Percentiles rank a stretch among this genome's conserved stretches.
These are phyloP conservation scores for Colletotrichum euphorbiae DNA, from an alignment of 2,329 filamentous ascomycete species.

Conservation along the genomic window DNA sequence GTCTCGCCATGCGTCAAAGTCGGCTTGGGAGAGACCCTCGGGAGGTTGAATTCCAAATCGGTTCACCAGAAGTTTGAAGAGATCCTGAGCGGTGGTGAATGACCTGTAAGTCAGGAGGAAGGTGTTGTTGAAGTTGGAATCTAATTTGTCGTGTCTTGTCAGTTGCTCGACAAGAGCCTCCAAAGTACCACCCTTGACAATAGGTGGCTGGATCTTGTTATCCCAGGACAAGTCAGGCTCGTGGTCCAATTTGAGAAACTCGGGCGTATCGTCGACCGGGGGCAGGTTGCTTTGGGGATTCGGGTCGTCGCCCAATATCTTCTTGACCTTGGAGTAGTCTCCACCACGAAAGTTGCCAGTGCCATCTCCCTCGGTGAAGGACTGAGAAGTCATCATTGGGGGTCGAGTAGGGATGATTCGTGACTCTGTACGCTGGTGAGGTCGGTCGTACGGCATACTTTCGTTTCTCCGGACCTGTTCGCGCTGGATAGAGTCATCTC, in stretches of 20 bases:
- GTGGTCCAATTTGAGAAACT: constrained; percentile 86
- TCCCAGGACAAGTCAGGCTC: constrained; percentile 93
- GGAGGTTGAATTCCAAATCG: constrained; percentile 94
- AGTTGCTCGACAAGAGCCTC: constrained; percentile 92
- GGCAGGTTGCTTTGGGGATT: constrained; percentile 59
- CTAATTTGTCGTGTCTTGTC: constrained; percentile 93
- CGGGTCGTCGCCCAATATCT: constrained; percentile 74
- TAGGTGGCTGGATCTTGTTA: constrained; percentile 77
- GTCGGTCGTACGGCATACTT: constrained; percentile 65
- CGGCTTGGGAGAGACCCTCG: constrained; percentile 77
- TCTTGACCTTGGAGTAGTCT: constrained; percentile 73
- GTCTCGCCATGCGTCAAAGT: constrained; percentile 90
- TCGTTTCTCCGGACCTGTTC: constrained; percentile 68
- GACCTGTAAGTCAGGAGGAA: constrained; percentile 97
- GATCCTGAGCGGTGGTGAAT: constrained; percentile 88
- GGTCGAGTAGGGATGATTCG: constrained; percentile 58
- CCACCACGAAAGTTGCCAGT: constrained; percentile 67
- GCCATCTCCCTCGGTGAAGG: constrained; percentile 72
- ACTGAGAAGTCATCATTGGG: constrained; percentile 66
- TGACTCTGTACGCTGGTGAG: constrained; percentile 69
- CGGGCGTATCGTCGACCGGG: constrained; percentile 80
- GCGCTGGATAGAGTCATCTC: constrained; percentile 60
- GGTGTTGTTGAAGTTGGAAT: constrained; percentile 96
- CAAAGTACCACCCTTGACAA: constrained; percentile 89
- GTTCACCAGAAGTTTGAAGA: constrained; percentile 93